A percentile compares a stretch with the other conserved stretches of the same genome.
Evolutionary conservation across 192 early-diverging fungal genomes (phyloP).

Genomic region (Pecoramyces ruminantium): DNA sequence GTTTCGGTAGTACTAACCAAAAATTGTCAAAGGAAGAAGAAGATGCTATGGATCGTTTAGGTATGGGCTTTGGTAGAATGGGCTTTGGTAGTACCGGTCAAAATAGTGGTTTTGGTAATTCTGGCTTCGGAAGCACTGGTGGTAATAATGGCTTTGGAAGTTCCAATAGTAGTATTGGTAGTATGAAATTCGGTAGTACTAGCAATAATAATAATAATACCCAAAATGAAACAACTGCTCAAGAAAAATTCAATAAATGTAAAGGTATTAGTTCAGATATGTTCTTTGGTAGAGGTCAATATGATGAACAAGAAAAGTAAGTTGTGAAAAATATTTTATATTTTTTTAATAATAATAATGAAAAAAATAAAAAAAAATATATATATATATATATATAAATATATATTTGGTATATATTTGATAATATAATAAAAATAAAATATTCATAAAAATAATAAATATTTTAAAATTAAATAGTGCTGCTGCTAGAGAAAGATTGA

Average conservation of each 20-base stretch:
- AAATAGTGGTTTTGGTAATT: not conserved
- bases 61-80: slow-evolving; percentile 48
- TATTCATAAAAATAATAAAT: too few relatives aligned
- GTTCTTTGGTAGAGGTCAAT: slow-evolving; percentile 66
- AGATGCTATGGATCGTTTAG: slow-evolving; percentile 35
- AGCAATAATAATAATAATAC: slow-evolving; percentile 7
- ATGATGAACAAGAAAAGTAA: slow-evolving; percentile 35
- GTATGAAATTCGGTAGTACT: slow-evolving; percentile 1
- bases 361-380: too few relatives aligned
- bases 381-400: too few relatives aligned
- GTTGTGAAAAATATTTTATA: too few relatives aligned
- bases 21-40: slow-evolving; percentile 8
- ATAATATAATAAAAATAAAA: too few relatives aligned
- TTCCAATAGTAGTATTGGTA: slow-evolving; percentile 1
- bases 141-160: slow-evolving; percentile 24
- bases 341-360: too few relatives aligned
- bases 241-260: slow-evolving; percentile 64
- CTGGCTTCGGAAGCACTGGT: not conserved
- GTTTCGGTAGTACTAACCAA: slow-evolving; percentile 4
- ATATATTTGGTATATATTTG: too few relatives aligned
- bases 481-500: slow-evolving; percentile 22
- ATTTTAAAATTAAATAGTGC: too few relatives aligned
- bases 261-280: slow-evolving; percentile 84
- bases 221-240: slow-evolving; percentile 11
- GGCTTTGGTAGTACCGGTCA: slow-evolving; percentile 23